A percentile compares a stretch with the other conserved stretches of the same genome.
Evolutionary conservation across 208 protist genomes (phyloP).

Genomic region (Lotmaria passim): DNA sequence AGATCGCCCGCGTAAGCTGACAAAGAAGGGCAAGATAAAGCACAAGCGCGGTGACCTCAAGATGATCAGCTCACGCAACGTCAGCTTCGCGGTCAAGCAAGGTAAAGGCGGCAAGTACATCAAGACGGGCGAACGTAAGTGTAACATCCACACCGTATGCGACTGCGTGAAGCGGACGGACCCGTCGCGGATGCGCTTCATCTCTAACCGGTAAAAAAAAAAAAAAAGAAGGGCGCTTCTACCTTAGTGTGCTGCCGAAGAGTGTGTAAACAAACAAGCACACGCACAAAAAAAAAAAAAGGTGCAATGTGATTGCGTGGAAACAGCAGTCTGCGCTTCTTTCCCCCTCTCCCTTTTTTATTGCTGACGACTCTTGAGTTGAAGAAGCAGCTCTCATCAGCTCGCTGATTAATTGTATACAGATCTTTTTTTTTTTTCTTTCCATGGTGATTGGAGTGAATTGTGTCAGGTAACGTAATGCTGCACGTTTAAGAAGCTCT

Average conservation of each 20-base stretch:
- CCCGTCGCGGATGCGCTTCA: slow-evolving; percentile 75
- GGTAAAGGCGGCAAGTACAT: slow-evolving; percentile 88
- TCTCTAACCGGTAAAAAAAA: slow-evolving; percentile 88
- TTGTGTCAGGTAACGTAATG: no score
- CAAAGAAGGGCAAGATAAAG: slow-evolving; percentile 85
- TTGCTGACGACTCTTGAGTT: neutral
- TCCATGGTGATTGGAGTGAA: no score
- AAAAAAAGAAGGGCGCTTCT: no score
- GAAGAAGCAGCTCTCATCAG: no score
- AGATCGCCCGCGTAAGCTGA: slow-evolving; percentile 81
- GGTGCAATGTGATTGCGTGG: no score
- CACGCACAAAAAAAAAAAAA: no score
- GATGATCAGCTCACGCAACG: slow-evolving; percentile 77
- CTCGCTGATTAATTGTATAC: no score
- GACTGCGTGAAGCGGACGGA: slow-evolving; percentile 90
- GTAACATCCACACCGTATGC: slow-evolving; percentile 91
- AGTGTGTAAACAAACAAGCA: no score
- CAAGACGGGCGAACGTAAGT: slow-evolving; percentile 80
- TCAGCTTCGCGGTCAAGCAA: slow-evolving; percentile 86
- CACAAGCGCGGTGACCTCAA: slow-evolving; percentile 83
- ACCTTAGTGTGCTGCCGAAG: no score
- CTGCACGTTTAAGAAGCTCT: no score
- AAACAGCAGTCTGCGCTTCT: no score
- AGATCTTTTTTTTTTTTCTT: neutral
- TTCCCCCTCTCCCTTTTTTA: no score